These are phyloP conservation scores for Cytospora leucostoma DNA, from an alignment of 2,329 filamentous ascomycete species.

Conservation along the genomic window DNA sequence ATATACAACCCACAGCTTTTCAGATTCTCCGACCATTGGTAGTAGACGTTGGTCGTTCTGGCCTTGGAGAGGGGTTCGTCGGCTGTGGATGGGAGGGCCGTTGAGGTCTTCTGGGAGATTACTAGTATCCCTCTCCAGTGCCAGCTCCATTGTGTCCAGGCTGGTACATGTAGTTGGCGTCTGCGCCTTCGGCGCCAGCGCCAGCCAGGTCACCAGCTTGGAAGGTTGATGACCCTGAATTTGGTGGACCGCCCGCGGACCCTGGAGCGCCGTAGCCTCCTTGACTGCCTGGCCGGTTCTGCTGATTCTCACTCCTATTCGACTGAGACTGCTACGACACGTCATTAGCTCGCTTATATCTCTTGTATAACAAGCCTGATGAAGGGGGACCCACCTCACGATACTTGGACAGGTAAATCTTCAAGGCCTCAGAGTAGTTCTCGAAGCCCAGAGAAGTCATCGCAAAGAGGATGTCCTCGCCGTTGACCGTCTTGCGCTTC, in stretches of 20 bases:
- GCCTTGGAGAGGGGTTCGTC: background rate
- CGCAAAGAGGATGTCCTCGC: conserved; percentile 96
- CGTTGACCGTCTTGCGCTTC: conserved; percentile 98
- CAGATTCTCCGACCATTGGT: background rate
- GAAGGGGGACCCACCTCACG: conserved; percentile 74
- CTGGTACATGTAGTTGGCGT: conserved; percentile 56
- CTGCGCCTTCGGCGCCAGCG: conserved; percentile 47
- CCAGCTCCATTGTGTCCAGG: conserved; percentile 60
- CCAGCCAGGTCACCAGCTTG: conserved; percentile 47
- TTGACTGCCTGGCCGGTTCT: conserved; percentile 53
- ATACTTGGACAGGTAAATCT: conserved; percentile 97
- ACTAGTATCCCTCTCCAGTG: conserved; percentile 54
- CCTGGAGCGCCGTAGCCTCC: conserved; percentile 50
- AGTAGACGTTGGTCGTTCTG: background rate
- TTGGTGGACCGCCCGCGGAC: conserved; percentile 41
- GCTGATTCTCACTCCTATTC: conserved; percentile 62
- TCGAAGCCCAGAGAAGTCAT: conserved; percentile 99
- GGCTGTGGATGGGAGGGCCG: background rate
- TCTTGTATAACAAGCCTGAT: background rate
- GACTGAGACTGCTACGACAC: conserved; percentile 70
- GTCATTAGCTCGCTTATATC: conserved; percentile 31
- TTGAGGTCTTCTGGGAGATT: background rate
- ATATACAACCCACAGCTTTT: background rate
- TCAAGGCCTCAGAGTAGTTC: conserved; percentile 96
- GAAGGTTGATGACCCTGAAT: conserved; percentile 46